Base-by-base conservation (phyloP, 768 basidiomycete genomes). In the Nevesoporus exiguus region DNA sequence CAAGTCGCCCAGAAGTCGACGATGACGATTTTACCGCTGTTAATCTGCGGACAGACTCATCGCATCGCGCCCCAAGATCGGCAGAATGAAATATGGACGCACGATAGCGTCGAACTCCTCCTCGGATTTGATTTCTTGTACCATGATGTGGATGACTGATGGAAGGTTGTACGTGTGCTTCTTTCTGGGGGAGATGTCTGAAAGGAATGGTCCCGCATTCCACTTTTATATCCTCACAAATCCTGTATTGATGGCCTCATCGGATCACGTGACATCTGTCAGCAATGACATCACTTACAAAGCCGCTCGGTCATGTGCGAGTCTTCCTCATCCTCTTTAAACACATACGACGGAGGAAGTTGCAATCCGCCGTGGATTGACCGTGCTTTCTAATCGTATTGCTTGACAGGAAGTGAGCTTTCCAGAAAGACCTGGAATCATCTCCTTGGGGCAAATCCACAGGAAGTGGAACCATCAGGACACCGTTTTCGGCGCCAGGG, bases 1-100 rank as follows among this genome's bases (percentile, higher is more conserved):
- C 63, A 62, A 0, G 21, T 17, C 6, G 63, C 60, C 33, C 44
- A 54, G 52, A 61, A 69, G 54, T 67, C 67, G 31, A 67, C 8
- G 6, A 67, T 24, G 49, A 52, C 2, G 19, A 52, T 13, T 10
- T 54, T 56, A 31, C n/a, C 47, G 46, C 50, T 51, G 9, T 2
- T 11, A 15, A 47, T 10, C 62, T 63, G 22, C 6, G n/a, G 27
- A 27, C 2, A 5, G 29, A 24, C 5, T 17, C 14, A 7, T 40
- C n/a, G 17, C 21, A 30, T 48, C 9, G 25, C 1, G 11, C 8
- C 30, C 13, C 10, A 24, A 6, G 30, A 40, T 27, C 19, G 31
- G 22, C 15, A n/a, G 7, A 3, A 17, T 7, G 8, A 3, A 45
- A 22, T 34, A 7, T n/a, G n/a, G 7, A 29, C 43, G 51, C 13